Base-by-base conservation (phyloP, 2,329 filamentous ascomycete genomes). In the Fusarium nanum region DNA sequence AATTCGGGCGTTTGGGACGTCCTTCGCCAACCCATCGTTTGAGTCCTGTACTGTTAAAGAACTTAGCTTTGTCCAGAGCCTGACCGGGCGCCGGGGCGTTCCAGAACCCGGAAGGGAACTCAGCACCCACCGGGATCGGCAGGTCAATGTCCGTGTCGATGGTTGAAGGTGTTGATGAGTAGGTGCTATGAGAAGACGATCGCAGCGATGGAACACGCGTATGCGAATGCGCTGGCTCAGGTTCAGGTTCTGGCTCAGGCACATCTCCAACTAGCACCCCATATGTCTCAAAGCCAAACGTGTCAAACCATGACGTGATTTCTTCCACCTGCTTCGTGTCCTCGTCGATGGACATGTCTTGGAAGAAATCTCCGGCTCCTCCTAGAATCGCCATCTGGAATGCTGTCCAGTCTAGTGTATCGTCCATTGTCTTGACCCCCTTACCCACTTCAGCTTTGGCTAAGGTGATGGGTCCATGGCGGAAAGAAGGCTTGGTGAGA, bases 331-430 rank as follows among this genome's bases (percentile, higher is more conserved):
- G 73, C 40, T 83, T 82, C 6, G 78, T 75, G 59, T 87, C 85
- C 57, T 86, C 85, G 7, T 81, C 81, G 44, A 22, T 85, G 80
- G 56, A 74, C 65, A 56, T 67, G 69, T 85, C 85, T 20, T 79
- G 78, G 54, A 83, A 80, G 46, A 86, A 80, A 68, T 87, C 86
- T 30, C 85, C 86, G 4, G 85, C 85, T 7, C 86, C 86, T 44
- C 88, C 87, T 0, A 87, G 78, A 52, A 90, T 89, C 18, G 88
- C 88, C 83, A 89, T 89, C 77, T 91, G 88, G 74, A 89, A 90
- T 6, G 88, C 87, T 8, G 85, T 88, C 88, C 88, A 90, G 79
- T 91, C 88, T 6, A 90, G 77, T 11, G 81, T 83, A 20, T 78
- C 85, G 53, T 87, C 86, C 30, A 80, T 79, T 22, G 76, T 78